Percentiles rank a stretch among this genome's conserved stretches.
Evolutionary conservation across 1,139 yeast genomes (phyloP).

Genomic region (Pichia inconspicua): DNA sequence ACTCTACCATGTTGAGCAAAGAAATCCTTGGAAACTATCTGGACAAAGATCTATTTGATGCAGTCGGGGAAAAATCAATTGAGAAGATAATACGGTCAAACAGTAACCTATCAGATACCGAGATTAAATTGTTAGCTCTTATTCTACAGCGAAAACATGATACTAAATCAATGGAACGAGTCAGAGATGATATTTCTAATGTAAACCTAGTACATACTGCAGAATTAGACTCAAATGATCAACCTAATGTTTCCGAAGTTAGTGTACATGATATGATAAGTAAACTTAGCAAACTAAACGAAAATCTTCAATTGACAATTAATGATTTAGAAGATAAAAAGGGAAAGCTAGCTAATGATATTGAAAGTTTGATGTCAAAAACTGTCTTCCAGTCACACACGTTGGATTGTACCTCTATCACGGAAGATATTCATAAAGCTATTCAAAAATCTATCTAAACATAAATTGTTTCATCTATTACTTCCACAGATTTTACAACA

Average conservation of each 20-base stretch:
- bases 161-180: conserved; percentile 3
- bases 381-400: neutral
- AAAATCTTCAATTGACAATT: neutral
- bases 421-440: neutral
- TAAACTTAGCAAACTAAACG: conserved; percentile 2
- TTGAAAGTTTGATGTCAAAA: neutral
- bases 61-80: conserved; percentile 4
- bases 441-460: neutral
- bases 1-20: conserved; percentile 7
- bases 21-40: conserved; percentile 8
- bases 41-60: conserved; percentile 10
- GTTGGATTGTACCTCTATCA: neutral
- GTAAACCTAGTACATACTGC: conserved; percentile 1
- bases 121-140: conserved; percentile 1
- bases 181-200: conserved; percentile 1
- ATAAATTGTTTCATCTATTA: conserved; percentile 16
- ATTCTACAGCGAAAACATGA: conserved; percentile 8
- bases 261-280: neutral
- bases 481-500: conserved; percentile 21
- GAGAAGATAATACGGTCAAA: conserved; percentile 3
- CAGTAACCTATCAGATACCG: conserved; percentile 1
- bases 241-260: neutral
- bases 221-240: neutral
- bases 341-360: neutral
- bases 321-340: neutral